A percentile compares a stretch with the other conserved stretches of the same genome.
phyloP scores from a whole-genome alignment of 163 green algal genomes.

The Scenedesmus sp. region DNA sequence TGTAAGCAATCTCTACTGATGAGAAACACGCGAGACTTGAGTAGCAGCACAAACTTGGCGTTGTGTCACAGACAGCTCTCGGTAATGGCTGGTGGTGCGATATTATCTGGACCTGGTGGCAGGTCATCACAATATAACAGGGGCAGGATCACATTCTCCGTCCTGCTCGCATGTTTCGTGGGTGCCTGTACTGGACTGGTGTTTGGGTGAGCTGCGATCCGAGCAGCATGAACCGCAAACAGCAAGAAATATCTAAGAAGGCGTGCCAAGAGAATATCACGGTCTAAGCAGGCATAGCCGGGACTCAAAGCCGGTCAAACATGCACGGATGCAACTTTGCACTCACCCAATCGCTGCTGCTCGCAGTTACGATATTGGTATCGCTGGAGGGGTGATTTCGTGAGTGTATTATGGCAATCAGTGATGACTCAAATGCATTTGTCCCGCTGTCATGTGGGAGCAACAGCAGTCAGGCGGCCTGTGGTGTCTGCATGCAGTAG shows the following conservation, averaged over 20 bases:
- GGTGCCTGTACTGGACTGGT: constrained; percentile 46
- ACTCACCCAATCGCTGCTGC: neutral
- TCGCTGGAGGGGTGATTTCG: constrained; percentile 40
- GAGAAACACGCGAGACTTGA: neutral
- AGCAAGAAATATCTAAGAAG: neutral
- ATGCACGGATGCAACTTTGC: neutral
- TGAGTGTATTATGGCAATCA: neutral
- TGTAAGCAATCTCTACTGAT: neutral
- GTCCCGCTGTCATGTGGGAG: neutral
- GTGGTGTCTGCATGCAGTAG: neutral
- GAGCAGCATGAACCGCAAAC: neutral
- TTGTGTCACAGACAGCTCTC: neutral
- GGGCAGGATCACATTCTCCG: constrained; percentile 28
- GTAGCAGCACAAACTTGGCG: neutral
- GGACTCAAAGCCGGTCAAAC: neutral
- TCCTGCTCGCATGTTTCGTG: constrained; percentile 46
- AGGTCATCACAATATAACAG: neutral
- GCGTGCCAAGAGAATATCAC: too few relatives aligned
- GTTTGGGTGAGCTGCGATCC: constrained; percentile 24
- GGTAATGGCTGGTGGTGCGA: constrained; percentile 42
- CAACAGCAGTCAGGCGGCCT: neutral
- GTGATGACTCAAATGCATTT: neutral
- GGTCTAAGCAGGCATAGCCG: neutral
- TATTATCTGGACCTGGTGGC: constrained; percentile 32
- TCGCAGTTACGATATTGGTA: constrained; percentile 48